Percentiles rank a stretch among this genome's conserved stretches.
phyloP scores from a whole-genome alignment of 345 rosid genomes.

The Syzygium jambos region DNA sequence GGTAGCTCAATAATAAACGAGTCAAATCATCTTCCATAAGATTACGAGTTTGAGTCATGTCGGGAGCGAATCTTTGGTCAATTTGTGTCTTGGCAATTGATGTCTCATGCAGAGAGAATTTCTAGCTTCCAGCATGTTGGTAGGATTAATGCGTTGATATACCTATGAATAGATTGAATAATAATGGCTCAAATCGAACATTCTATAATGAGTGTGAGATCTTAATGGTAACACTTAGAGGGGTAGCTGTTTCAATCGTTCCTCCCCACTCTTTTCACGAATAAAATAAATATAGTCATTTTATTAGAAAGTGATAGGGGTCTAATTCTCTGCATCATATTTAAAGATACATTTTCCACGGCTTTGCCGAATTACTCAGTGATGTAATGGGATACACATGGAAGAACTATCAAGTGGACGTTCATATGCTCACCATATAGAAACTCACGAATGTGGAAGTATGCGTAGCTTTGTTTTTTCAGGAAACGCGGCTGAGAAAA shows the following conservation, averaged over 20 bases:
- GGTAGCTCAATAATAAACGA: background rate
- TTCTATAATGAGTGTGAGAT: background rate
- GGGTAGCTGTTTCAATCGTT: background rate
- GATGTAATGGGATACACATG: background rate
- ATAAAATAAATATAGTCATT: background rate
- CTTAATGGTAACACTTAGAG: background rate
- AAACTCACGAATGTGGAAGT: background rate
- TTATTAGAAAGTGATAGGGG: background rate
- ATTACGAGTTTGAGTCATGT: background rate
- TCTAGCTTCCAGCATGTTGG: background rate
- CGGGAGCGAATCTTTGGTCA: rapidly evolving
- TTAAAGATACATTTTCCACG: background rate
- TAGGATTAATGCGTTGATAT: background rate
- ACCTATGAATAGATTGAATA: background rate
- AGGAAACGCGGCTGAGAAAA: too few species aligned
- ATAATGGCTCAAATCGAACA: background rate
- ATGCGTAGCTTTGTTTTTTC: too few species aligned
- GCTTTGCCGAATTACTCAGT: background rate
- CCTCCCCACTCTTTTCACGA: background rate
- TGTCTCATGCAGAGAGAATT: background rate
- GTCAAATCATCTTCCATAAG: background rate
- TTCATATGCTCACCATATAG: background rate
- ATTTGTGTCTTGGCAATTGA: background rate
- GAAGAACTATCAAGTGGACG: background rate
- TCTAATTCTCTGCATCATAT: background rate